These are phyloP conservation scores for Sclerotinia minor DNA, from an alignment of 2,329 filamentous ascomycete genomes.

Conservation along the genomic window DNA sequence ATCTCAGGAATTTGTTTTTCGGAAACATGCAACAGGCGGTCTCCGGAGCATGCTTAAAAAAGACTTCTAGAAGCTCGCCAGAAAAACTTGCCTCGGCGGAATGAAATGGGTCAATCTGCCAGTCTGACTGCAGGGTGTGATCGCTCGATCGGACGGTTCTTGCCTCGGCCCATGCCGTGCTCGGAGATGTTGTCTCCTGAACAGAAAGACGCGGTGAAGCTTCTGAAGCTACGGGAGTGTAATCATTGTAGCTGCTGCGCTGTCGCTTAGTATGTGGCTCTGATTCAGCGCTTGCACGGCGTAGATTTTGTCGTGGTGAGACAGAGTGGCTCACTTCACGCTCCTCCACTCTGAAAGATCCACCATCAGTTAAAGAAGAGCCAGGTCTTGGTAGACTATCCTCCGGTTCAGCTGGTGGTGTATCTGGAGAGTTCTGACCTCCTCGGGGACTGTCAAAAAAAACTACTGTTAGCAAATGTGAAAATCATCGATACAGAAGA, in stretches of 20 bases:
- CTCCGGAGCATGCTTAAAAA: slow-evolving; percentile 57
- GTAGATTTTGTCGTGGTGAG: slow-evolving; percentile 36
- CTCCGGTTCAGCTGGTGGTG: slow-evolving; percentile 40
- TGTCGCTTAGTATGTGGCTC: slow-evolving; percentile 40
- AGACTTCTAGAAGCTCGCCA: slow-evolving; percentile 54
- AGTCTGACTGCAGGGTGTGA: slow-evolving; percentile 33
- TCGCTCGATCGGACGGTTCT: slow-evolving; percentile 26
- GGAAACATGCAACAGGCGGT: slow-evolving; percentile 58
- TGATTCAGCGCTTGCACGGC: slow-evolving; percentile 37
- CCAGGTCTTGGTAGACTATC: slow-evolving; percentile 36
- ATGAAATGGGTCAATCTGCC: slow-evolving; percentile 52
- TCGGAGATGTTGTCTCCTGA: slow-evolving; percentile 33
- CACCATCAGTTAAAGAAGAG: slow-evolving; percentile 39
- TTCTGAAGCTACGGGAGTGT: slow-evolving; percentile 40
- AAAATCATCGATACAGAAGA: not conserved
- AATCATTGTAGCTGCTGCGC: slow-evolving; percentile 38
- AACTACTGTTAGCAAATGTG: slow-evolving; percentile 43
- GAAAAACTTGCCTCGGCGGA: slow-evolving; percentile 48
- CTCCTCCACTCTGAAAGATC: slow-evolving; percentile 37
- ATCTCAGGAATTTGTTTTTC: slow-evolving; percentile 52
- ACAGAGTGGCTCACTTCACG: slow-evolving; percentile 35
- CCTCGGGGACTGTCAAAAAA: slow-evolving; percentile 39
- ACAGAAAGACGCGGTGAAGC: slow-evolving; percentile 36
- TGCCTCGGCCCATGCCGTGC: slow-evolving; percentile 33
- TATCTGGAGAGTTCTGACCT: slow-evolving; percentile 42